Conservation (phyloP, 306 rosid species). For the Betula pendula region DNA sequence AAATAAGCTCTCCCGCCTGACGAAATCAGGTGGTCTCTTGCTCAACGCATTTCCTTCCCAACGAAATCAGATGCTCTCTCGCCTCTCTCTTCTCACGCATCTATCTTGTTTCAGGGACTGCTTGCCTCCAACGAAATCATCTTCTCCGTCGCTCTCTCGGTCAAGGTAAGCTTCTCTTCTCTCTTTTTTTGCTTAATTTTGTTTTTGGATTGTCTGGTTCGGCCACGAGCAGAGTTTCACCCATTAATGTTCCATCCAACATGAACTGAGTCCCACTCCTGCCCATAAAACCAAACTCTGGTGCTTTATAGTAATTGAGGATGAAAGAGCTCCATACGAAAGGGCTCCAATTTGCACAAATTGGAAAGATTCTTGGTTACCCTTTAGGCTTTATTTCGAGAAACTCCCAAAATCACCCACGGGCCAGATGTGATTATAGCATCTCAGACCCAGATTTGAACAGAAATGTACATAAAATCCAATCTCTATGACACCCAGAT, state of each 20-base stretch:
- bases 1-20: too few relatives aligned
- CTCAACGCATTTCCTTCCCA: too few relatives aligned
- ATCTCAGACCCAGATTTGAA: slow-evolving; percentile 33
- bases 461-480: slow-evolving; percentile 19
- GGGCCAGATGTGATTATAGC: slow-evolving; percentile 35
- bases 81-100: too few relatives aligned
- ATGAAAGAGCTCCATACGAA: slow-evolving; percentile 66
- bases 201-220: too few relatives aligned
- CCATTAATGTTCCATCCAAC: slow-evolving; percentile 80
- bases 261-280: slow-evolving; percentile 78
- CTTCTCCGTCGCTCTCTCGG: too few relatives aligned
- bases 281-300: slow-evolving; percentile 57
- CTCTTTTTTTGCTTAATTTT: too few relatives aligned
- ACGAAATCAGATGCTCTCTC: too few relatives aligned
- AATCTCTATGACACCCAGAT: slow-evolving; percentile 39
- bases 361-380: slow-evolving; percentile 29
- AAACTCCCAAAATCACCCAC: slow-evolving; percentile 20
- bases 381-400: slow-evolving; percentile 37
- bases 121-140: too few relatives aligned
- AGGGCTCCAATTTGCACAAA: slow-evolving; percentile 58
- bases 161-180: too few relatives aligned
- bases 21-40: too few relatives aligned
- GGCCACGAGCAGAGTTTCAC: slow-evolving; percentile 97
- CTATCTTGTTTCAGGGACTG: too few relatives aligned
- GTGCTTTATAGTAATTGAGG: slow-evolving; percentile 33